Evolutionary conservation across 225 moss, liverwort and hornwort genomes (phyloP), one percentile per base, ranked within the genome.

Genomic region (Marchantia paleacea): DNA sequence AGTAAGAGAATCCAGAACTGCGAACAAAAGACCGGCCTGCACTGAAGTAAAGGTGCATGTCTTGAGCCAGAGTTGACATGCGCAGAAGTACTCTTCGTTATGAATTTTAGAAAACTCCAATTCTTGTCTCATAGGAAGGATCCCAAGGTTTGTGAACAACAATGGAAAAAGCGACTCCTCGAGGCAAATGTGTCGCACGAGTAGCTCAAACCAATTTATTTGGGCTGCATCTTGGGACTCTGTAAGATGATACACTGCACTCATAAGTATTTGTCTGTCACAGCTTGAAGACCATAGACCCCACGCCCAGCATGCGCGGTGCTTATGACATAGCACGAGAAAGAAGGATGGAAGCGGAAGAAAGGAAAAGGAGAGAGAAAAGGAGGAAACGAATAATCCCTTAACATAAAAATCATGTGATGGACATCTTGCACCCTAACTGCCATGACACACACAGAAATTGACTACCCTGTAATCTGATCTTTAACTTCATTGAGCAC

Each of bases 191-290:
- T 80, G 82, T 57, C 81, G 51, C 57, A 94, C 58, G 26, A 97
- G 86, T 80, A 87, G 81, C 80, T 89, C 91, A 80, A 91, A 83
- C 96, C 96, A 97, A 39, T 91, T 84, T 29, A 88, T 89, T 51
- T 82, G 80, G n/a, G 84, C 80, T 55, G 29, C 52, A 50, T 47
- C 62, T 63, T 24, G 39, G 6, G 28, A 50, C 25, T 78, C 78
- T 78, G 26, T 50, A 78, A 66, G 39, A 28, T 14, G 15, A 54
- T 28, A 74, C 28, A 74, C 13, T 19, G 13, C 19, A 57, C 57
- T 57, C 57, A 5, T 39, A 39, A 39, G 39, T 39, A 39, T 5
- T 39, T 39, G 39, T 39, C 39, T 39, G 39, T 39, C 39, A 39
- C 39, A 39, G 39, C 39, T 39, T 39, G n/a, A 52, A 50, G 72